These are phyloP conservation scores for Spergularia marina DNA, from an alignment of 148 eudicot genomes.

Conservation along the genomic window DNA sequence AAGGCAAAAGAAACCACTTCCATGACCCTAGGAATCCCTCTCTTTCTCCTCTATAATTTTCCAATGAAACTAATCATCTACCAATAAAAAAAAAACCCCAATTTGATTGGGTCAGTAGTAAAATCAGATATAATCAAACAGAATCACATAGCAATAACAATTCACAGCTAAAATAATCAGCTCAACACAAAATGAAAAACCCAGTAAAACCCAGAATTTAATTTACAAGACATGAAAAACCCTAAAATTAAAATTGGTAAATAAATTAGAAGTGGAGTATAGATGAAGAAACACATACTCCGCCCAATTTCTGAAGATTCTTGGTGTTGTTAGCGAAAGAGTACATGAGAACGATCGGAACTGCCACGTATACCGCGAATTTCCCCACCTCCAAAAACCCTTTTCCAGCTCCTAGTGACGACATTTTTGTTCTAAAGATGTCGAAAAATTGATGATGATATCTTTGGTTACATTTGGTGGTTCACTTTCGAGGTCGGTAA, in stretches of 20 bases:
- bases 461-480: not conserved
- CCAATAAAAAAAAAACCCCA: no score
- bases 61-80: no score
- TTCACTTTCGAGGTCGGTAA: not conserved
- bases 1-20: no score
- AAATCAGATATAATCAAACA: no score
- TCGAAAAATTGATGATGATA: not conserved
- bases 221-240: not conserved
- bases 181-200: not conserved
- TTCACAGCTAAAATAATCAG: not conserved
- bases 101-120: no score
- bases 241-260: not conserved
- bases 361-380: slow-evolving; percentile 70
- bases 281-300: slow-evolving; percentile 33
- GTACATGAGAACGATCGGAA: slow-evolving; percentile 81
- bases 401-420: slow-evolving; percentile 73
- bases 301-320: slow-evolving; percentile 74
- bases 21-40: no score
- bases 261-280: not conserved
- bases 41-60: no score
- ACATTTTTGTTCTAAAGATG: slow-evolving; percentile 39
- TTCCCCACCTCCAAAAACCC: slow-evolving; percentile 80
- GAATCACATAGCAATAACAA: not conserved
- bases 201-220: not conserved
- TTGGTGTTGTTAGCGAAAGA: slow-evolving; percentile 73